Percentiles rank a stretch among this genome's conserved stretches.
phyloP scores from a whole-genome alignment of 495 filamentous ascomycete genomes.

The Penicillium maclennaniae region DNA sequence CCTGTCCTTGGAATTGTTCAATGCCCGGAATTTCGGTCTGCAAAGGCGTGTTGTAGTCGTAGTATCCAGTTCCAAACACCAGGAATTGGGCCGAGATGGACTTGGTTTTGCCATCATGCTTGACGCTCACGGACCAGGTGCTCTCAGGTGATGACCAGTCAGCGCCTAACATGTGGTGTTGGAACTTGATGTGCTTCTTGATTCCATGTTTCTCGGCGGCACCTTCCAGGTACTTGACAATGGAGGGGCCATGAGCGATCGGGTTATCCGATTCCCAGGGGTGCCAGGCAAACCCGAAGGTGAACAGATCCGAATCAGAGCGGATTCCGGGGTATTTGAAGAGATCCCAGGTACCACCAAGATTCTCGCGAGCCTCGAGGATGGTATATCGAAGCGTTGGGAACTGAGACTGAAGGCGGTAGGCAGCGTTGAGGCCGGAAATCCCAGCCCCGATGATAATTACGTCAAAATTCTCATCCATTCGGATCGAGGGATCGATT shows the following conservation, averaged over 20 bases:
- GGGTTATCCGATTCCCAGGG: constrained; percentile 51
- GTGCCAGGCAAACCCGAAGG: constrained; percentile 59
- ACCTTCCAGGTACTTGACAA: constrained; percentile 53
- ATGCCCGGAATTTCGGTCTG: constrained; percentile 32
- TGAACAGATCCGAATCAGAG: constrained; percentile 54
- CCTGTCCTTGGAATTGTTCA: constrained; percentile 23
- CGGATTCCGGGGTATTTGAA: constrained; percentile 60
- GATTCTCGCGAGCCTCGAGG: constrained; percentile 48
- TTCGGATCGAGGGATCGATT: not conserved
- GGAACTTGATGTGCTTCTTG: constrained; percentile 42
- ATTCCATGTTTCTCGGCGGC: constrained; percentile 51
- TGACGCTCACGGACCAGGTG: constrained; percentile 50
- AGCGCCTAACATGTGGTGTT: constrained; percentile 45
- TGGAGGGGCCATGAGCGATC: constrained; percentile 50
- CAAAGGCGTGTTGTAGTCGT: constrained; percentile 48
- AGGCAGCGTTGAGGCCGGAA: constrained; percentile 48
- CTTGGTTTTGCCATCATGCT: not conserved
- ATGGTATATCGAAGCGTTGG: constrained; percentile 49
- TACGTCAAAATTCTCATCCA: constrained; percentile 27
- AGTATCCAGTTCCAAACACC: constrained; percentile 13
- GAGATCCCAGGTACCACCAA: constrained; percentile 63
- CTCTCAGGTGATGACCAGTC: constrained; percentile 46
- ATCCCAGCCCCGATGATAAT: constrained; percentile 36
- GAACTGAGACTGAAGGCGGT: constrained; percentile 53
- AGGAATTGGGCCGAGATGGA: constrained; percentile 4